These are phyloP conservation scores for Sclerotinia borealis DNA, from an alignment of 2,329 filamentous ascomycete species.

Conservation along the genomic window DNA sequence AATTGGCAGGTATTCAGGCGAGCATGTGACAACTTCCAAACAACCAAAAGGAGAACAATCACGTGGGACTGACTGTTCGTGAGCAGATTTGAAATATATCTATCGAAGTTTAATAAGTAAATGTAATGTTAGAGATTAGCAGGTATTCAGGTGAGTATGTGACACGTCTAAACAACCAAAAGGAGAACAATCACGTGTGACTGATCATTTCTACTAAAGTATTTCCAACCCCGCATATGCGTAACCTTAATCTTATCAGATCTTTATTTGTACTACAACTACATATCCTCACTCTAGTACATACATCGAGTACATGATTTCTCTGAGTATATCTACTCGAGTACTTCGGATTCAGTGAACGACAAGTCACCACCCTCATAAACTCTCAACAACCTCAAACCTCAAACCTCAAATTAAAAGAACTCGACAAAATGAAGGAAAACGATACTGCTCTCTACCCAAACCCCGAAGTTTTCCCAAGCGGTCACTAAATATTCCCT, in stretches of 20 bases:
- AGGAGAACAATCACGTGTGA: not conserved
- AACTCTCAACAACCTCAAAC: not conserved
- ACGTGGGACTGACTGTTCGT: not conserved
- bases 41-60: not conserved
- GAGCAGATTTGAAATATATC: no score
- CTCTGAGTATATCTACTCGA: no score
- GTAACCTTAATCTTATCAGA: constrained; percentile 3
- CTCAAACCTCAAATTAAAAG: not conserved
- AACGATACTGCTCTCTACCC: constrained; percentile 36
- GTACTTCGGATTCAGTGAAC: not conserved
- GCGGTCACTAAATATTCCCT: constrained; percentile 41
- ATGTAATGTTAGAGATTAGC: no score
- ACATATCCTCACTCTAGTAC: not conserved
- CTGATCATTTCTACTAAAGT: not conserved
- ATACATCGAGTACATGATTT: no score
- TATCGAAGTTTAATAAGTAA: no score
- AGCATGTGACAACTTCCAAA: no score
- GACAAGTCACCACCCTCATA: not conserved
- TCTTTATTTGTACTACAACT: not conserved
- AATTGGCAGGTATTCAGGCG: no score
- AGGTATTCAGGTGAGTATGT: no score
- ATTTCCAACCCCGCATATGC: not conserved
- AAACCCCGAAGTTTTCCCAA: constrained; percentile 36
- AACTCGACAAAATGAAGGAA: constrained; percentile 23
- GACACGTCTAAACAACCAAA: no score